phyloP scores from a whole-genome alignment of 352 stramenopile genomes.

The Globisporangium lucens region DNA sequence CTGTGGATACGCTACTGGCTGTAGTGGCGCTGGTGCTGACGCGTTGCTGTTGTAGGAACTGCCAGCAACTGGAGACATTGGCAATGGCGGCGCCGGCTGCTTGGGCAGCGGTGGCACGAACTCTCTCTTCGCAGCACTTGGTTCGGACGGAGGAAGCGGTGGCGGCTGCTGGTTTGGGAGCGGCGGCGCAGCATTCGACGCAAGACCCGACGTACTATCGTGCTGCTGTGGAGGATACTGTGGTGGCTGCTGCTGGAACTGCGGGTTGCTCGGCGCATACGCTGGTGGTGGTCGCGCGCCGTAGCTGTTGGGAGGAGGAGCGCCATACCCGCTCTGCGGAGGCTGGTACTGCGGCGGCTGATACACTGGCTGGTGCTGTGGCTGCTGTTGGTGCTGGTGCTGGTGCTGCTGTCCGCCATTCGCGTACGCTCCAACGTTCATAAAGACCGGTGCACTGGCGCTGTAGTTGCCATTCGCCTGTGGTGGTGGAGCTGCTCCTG shows the following conservation, averaged over 20 bases:
- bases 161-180: slow-evolving; percentile 6
- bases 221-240: neutral
- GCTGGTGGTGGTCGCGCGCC: neutral
- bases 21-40: neutral
- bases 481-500: neutral
- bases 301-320: neutral
- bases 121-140: neutral
- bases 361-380: slow-evolving; percentile 7
- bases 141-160: neutral
- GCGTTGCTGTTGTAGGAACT: neutral
- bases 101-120: slow-evolving; percentile 13
- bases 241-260: neutral
- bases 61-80: neutral
- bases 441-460: neutral
- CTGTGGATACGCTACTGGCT: slow-evolving; percentile 7
- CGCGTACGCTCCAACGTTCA: slow-evolving; percentile 4
- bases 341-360: slow-evolving; percentile 12
- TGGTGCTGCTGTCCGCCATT: slow-evolving; percentile 5
- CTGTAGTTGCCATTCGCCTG: neutral
- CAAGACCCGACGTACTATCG: neutral
- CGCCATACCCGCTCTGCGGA: neutral
- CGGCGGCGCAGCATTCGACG: neutral
- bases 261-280: slow-evolving; percentile 7
- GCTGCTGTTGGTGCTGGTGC: slow-evolving; percentile 11
- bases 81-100: slow-evolving; percentile 8